Conservation (phyloP, 495 filamentous ascomycete species). For the Penicillium odoratum region DNA sequence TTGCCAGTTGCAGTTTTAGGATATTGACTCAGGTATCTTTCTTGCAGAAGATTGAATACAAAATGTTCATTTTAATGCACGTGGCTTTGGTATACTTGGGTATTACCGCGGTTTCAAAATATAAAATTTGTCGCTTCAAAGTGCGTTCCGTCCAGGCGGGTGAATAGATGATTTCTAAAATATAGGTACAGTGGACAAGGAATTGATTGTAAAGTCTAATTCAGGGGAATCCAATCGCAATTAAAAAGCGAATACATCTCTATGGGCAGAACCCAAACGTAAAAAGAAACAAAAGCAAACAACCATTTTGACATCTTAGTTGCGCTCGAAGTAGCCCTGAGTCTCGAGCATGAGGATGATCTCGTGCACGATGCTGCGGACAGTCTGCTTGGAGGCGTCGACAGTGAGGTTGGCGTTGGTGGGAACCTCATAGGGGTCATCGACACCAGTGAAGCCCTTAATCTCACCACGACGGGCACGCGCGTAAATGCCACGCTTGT, state of each 20-base stretch:
- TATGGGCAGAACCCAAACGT: conserved; percentile 17
- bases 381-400: conserved; percentile 78
- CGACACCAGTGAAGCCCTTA: conserved; percentile 97
- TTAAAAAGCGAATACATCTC: conserved; percentile 22
- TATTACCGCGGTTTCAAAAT: neutral
- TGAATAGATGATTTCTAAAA: too few relatives aligned
- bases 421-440: conserved; percentile 93
- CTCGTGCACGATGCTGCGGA: conserved; percentile 94
- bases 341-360: conserved; percentile 91
- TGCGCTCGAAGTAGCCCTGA: conserved; percentile 66
- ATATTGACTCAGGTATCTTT: neutral
- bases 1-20: neutral
- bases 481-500: conserved; percentile 88
- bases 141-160: neutral
- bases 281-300: conserved; percentile 20
- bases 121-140: neutral
- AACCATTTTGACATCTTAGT: conserved; percentile 22
- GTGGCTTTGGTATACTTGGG: neutral
- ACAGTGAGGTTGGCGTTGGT: conserved; percentile 80
- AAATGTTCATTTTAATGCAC: neutral
- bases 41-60: neutral
- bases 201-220: conserved; percentile 5
- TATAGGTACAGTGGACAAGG: neutral
- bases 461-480: conserved; percentile 87
- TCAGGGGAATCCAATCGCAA: conserved; percentile 30